Conservation (phyloP, 345 rosid genomes). For the Bruguiera sexangula region DNA sequence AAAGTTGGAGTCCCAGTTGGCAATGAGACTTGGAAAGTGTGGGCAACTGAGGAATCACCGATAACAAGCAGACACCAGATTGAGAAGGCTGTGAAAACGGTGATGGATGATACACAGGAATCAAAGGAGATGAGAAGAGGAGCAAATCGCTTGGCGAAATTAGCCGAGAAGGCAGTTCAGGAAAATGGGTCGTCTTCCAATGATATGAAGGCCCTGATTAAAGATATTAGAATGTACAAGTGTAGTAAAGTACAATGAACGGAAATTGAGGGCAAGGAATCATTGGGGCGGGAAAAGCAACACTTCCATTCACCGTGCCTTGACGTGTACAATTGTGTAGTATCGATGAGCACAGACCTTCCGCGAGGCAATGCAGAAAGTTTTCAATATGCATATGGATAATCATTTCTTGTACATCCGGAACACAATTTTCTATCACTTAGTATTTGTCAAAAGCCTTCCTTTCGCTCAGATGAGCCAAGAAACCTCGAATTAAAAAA, state of each 20-base stretch:
- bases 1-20: constrained; percentile 32
- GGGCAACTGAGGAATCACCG: constrained; percentile 30
- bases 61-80: constrained; percentile 11
- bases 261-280: no score
- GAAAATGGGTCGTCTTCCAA: constrained; percentile 45
- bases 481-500: background rate
- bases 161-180: constrained; percentile 37
- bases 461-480: no score
- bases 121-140: constrained; percentile 28
- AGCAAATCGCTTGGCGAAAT: constrained; percentile 24
- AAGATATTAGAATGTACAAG: constrained; percentile 28
- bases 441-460: no score
- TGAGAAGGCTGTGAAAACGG: constrained; percentile 17
- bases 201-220: constrained; percentile 31
- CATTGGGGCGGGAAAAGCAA: no score
- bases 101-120: constrained; percentile 22
- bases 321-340: no score
- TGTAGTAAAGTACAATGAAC: background rate
- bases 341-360: no score
- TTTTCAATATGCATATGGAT: no score
- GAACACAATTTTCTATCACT: no score
- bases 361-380: no score
- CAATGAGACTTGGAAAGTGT: constrained; percentile 29
- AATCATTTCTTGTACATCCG: no score
- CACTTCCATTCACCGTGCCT: no score